A percentile compares a stretch with the other conserved stretches of the same genome.
These are phyloP conservation scores for Aspergillus sclerotiicarbonarius DNA, from an alignment of 495 filamentous ascomycete species.

Conservation along the genomic window DNA sequence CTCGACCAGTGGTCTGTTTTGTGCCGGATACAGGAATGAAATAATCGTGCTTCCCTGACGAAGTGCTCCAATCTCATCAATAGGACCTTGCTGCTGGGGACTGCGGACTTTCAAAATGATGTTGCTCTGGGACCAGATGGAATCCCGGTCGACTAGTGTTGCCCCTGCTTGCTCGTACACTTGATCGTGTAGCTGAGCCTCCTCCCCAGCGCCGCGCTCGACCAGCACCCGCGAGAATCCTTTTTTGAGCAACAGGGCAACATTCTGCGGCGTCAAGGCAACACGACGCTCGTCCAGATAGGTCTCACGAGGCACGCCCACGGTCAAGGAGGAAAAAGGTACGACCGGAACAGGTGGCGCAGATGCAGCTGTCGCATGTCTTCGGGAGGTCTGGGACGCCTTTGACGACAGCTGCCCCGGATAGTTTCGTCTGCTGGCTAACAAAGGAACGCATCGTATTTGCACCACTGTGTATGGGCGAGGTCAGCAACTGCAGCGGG, in stretches of 20 bases:
- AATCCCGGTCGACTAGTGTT: slow-evolving; percentile 60
- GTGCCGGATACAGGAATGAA: slow-evolving; percentile 71
- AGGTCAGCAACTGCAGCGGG: slow-evolving; percentile 11
- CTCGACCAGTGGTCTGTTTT: slow-evolving; percentile 68
- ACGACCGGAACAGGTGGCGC: slow-evolving; percentile 54
- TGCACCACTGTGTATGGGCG: slow-evolving; percentile 15
- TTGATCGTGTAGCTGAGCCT: slow-evolving; percentile 68
- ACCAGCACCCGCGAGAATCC: slow-evolving; percentile 71
- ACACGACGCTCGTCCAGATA: slow-evolving; percentile 73
- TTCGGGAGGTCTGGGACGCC: slow-evolving; percentile 22
- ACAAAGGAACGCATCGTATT: slow-evolving; percentile 12
- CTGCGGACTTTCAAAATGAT: slow-evolving; percentile 78
- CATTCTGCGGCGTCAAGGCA: slow-evolving; percentile 77
- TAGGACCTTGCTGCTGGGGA: slow-evolving; percentile 50
- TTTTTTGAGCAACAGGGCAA: slow-evolving; percentile 72
- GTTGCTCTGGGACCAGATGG: slow-evolving; percentile 66
- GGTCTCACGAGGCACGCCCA: slow-evolving; percentile 70
- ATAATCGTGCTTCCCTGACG: slow-evolving; percentile 65
- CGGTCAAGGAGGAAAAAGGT: slow-evolving; percentile 64
- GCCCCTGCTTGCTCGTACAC: slow-evolving; percentile 72
- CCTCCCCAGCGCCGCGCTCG: slow-evolving; percentile 69
- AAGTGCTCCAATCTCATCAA: slow-evolving; percentile 59
- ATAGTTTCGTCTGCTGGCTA: slow-evolving; percentile 12
- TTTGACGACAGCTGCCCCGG: slow-evolving; percentile 6
- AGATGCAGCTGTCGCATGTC: slow-evolving; percentile 26